Evolutionary conservation across 192 early-diverging fungal genomes (phyloP).

Genomic region (Phycomyces blakesleeanus): DNA sequence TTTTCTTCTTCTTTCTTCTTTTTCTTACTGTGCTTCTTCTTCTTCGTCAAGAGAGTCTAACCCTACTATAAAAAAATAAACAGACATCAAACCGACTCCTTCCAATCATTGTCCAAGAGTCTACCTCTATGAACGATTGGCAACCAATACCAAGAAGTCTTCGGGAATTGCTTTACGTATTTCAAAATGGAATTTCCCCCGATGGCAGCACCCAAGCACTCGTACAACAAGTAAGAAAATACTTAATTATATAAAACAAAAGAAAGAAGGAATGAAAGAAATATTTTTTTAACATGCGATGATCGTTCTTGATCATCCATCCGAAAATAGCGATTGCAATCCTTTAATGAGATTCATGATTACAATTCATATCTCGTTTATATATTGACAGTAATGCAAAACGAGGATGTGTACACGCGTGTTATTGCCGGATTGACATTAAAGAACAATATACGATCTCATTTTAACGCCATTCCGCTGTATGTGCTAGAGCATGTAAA

Average conservation of each 20-base stretch:
- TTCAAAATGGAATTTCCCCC: constrained; percentile 63
- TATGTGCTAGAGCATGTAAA: constrained; percentile 37
- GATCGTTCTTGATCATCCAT: constrained; percentile 9
- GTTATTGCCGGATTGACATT: constrained; percentile 81
- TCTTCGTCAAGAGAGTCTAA: too few species aligned
- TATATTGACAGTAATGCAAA: constrained; percentile 71
- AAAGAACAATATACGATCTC: constrained; percentile 70
- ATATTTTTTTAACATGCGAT: neutral
- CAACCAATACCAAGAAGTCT: constrained; percentile 69
- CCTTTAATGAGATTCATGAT: constrained; percentile 76
- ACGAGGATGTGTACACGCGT: constrained; percentile 64
- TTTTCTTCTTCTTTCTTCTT: neutral
- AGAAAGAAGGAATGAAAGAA: neutral
- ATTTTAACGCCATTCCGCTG: constrained; percentile 47
- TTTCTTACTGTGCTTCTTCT: too few species aligned
- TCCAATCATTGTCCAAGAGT: neutral
- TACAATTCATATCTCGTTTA: constrained; percentile 90
- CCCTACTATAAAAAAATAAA: too few species aligned
- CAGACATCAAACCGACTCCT: neutral
- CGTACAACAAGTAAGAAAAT: constrained; percentile 64
- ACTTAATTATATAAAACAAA: neutral
- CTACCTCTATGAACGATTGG: constrained; percentile 52
- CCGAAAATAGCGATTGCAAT: constrained; percentile 60
- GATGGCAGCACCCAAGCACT: constrained; percentile 65
- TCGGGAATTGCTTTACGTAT: constrained; percentile 60